phyloP scores from a whole-genome alignment of 2,329 filamentous ascomycete species.

The Ophiocordyceps camponoti-saundersi region DNA sequence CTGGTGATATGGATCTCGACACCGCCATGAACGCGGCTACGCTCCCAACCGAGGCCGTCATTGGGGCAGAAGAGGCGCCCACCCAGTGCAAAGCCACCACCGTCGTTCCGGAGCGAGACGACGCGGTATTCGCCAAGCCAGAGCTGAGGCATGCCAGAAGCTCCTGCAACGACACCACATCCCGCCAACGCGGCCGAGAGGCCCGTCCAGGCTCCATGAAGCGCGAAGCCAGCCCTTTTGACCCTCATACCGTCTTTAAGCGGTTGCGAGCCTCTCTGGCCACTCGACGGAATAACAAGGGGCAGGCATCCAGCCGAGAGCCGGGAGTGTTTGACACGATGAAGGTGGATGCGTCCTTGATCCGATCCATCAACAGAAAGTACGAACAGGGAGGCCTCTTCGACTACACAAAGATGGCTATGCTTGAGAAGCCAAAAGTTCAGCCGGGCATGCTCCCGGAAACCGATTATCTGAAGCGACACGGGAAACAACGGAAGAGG shows the following conservation, averaged over 20 bases:
- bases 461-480: conserved; percentile 30
- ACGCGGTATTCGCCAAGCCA: conserved; percentile 36
- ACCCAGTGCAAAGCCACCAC: conserved; percentile 5
- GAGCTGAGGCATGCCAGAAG: conserved; percentile 42
- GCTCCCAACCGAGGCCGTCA: conserved; percentile 3
- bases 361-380: conserved; percentile 39
- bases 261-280: conserved; percentile 31
- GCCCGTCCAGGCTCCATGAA: conserved; percentile 21
- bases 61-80: conserved; percentile 2
- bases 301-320: conserved; percentile 11
- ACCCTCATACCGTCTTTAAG: conserved; percentile 41
- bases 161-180: conserved; percentile 27
- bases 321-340: conserved; percentile 35
- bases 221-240: conserved; percentile 38
- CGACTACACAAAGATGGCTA: conserved; percentile 20
- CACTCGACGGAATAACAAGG: conserved; percentile 6
- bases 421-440: conserved; percentile 12
- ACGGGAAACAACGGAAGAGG: conserved; percentile 22
- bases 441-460: conserved; percentile 21
- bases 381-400: conserved; percentile 40
- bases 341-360: conserved; percentile 28
- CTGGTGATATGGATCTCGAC: conserved; percentile 22
- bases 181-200: conserved; percentile 12
- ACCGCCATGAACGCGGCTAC: conserved; percentile 9
- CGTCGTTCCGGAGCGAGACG: conserved; percentile 9